A percentile compares a stretch with the other conserved stretches of the same genome.
phyloP scores from a whole-genome alignment of 441 rosid species.

The Geranium incanum region DNA sequence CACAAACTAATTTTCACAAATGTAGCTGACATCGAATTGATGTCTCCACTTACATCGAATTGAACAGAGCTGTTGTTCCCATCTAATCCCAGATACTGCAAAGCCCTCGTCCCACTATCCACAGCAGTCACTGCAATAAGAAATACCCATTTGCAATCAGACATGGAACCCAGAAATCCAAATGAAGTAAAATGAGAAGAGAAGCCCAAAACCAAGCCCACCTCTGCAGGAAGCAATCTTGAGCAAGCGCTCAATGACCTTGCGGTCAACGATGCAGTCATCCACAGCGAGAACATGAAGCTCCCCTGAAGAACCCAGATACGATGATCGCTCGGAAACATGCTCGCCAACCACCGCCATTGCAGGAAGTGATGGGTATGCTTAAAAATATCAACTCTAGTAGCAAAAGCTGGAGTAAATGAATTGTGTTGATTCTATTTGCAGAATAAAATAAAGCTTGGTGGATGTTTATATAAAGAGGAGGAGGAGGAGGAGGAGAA shows the following conservation, averaged over 20 bases:
- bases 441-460: not conserved
- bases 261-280: not conserved
- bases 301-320: not conserved
- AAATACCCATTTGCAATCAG: not conserved
- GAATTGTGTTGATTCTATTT: not conserved
- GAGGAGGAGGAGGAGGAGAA: not conserved
- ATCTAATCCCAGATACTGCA: conserved; percentile 91
- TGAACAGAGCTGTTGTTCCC: conserved; percentile 48
- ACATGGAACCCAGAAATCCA: not conserved
- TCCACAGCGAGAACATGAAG: not conserved
- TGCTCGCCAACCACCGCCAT: not conserved
- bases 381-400: no score
- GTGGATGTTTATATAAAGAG: no score
- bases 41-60: conserved; percentile 41
- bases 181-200: no score
- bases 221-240: not conserved
- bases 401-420: not conserved
- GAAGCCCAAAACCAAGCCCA: not conserved
- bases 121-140: conserved; percentile 65
- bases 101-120: conserved; percentile 79
- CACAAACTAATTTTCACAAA: not conserved
- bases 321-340: not conserved
- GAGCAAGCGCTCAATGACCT: not conserved
- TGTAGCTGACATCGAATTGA: no score
- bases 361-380: not conserved